phyloP scores from a whole-genome alignment of 257 asterid species.

The Buddleja alternifolia region DNA sequence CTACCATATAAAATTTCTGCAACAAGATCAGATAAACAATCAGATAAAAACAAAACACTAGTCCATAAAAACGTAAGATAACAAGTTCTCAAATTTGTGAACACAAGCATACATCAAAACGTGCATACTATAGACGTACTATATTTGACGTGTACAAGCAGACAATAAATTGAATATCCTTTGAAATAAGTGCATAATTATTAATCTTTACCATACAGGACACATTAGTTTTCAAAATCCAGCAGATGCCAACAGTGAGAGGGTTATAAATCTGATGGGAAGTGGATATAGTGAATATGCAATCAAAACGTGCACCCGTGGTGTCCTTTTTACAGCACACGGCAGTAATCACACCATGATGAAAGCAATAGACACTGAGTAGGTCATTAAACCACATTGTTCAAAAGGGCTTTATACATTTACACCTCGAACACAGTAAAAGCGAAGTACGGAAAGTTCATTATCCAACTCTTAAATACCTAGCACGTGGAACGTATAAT shows the following conservation, averaged over 20 bases:
- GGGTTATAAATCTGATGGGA: conserved; percentile 11
- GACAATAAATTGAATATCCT: background rate
- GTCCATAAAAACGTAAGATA: background rate
- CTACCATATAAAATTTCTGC: conserved; percentile 92
- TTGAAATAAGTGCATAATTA: conserved; percentile 7
- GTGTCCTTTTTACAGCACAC: conserved; percentile 22
- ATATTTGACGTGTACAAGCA: conserved; percentile 2
- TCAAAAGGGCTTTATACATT: background rate
- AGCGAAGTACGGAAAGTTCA: conserved; percentile 1
- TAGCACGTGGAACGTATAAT: conserved; percentile 19
- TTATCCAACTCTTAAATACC: conserved; percentile 7
- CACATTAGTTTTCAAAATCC: background rate
- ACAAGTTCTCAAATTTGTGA: conserved; percentile 6
- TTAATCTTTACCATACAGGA: background rate
- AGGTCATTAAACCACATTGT: background rate
- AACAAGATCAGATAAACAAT: conserved; percentile 32
- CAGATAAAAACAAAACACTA: background rate
- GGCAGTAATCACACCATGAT: conserved; percentile 6
- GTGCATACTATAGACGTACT: background rate
- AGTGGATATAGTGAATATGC: conserved; percentile 16
- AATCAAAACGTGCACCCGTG: background rate
- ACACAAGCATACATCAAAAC: conserved; percentile 7
- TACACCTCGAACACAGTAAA: conserved; percentile 25
- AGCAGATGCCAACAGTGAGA: conserved; percentile 6
- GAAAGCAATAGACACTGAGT: conserved; percentile 5